A percentile compares a stretch with the other conserved stretches of the same genome.
These are phyloP conservation scores for Omphalotus guepiniiformis DNA, from an alignment of 768 basidiomycete species.

Conservation along the genomic window DNA sequence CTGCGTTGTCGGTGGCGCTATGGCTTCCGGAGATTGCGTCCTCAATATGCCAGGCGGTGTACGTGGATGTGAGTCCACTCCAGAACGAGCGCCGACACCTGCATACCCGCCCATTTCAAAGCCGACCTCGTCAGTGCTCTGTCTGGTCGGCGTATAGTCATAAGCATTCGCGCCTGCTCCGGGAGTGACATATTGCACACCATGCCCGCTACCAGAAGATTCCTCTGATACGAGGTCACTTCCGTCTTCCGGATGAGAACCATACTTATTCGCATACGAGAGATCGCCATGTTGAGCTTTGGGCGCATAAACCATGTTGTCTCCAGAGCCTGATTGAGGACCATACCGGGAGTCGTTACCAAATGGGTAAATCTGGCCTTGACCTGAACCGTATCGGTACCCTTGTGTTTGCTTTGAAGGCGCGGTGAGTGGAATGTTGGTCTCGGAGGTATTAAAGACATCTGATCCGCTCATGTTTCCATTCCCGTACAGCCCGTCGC, in stretches of 20 bases:
- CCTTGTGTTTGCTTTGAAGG: background rate
- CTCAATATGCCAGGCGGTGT: constrained; percentile 2
- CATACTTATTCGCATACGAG: constrained; percentile 1
- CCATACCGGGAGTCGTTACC: constrained; percentile 5
- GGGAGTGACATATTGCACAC: background rate
- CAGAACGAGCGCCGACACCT: background rate
- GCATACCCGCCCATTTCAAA: constrained; percentile 9
- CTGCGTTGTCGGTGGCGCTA: background rate
- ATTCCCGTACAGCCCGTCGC: constrained; percentile 16
- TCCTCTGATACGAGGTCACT: background rate
- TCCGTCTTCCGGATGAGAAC: background rate
- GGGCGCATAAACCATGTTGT: constrained; percentile 7
- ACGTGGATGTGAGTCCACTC: background rate
- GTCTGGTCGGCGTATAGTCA: constrained; percentile 7
- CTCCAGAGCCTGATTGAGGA: background rate
- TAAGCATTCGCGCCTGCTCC: constrained; percentile 1
- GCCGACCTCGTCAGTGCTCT: constrained; percentile 12
- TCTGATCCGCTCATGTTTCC: constrained; percentile 6
- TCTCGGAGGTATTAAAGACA: constrained; percentile 26
- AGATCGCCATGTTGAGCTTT: constrained; percentile 3
- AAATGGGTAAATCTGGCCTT: constrained; percentile 7
- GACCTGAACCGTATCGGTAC: background rate
- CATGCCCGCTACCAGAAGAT: background rate
- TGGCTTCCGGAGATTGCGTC: constrained; percentile 4
- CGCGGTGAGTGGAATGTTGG: constrained; percentile 29